Conservation (phyloP, 306 rosid genomes). For the Trifolium dubium region DNA sequence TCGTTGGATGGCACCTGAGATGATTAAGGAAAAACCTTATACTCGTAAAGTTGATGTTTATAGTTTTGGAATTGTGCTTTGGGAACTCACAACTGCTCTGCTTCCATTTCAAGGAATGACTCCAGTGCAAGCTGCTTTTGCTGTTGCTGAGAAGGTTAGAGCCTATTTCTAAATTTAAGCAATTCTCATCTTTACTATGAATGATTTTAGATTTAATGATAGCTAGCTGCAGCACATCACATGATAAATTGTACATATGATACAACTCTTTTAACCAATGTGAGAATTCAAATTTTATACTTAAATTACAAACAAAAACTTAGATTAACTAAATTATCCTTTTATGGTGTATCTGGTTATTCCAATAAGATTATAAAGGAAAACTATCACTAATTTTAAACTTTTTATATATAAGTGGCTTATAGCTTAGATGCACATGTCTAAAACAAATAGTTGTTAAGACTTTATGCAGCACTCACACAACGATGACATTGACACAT, state of each 20-base stretch:
- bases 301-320: not conserved
- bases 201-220: no score
- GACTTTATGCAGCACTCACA: not conserved
- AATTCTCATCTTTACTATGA: not conserved
- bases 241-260: not conserved
- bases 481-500: not conserved
- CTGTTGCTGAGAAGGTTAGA: constrained; percentile 94
- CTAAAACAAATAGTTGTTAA: not conserved
- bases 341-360: not conserved
- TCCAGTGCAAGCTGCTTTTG: constrained; percentile 99
- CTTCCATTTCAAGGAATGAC: constrained; percentile 99
- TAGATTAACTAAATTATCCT: not conserved
- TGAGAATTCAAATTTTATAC: not conserved
- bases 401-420: not conserved
- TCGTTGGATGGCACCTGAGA: constrained; percentile 99
- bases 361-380: not conserved
- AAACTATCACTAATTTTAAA: not conserved
- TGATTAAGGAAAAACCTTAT: constrained; percentile 87
- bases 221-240: not conserved
- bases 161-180: not conserved
- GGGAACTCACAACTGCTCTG: constrained; percentile 93
- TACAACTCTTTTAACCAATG: not conserved
- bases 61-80: constrained; percentile 94
- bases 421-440: not conserved
- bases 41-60: constrained; percentile 93